Conservation (phyloP, 495 filamentous ascomycete species). For the Penicilliopsis zonata region DNA sequence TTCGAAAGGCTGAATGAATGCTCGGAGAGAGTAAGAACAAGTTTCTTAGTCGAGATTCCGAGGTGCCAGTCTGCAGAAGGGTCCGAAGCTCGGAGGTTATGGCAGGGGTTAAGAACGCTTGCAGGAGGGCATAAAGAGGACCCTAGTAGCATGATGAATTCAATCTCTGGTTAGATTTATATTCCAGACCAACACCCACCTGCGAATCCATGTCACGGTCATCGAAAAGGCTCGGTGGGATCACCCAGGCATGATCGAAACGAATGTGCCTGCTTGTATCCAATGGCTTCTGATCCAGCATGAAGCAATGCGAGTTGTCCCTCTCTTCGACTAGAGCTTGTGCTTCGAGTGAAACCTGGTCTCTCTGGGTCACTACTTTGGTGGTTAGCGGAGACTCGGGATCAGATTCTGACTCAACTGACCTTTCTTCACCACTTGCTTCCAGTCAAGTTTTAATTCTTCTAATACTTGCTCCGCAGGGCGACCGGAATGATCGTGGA, state of each 20-base stretch:
- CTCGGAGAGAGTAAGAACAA: slow-evolving; percentile 5
- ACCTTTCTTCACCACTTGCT: slow-evolving; percentile 1
- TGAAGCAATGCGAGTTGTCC: not conserved
- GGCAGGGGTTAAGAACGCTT: slow-evolving; percentile 3
- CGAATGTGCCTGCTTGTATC: not conserved
- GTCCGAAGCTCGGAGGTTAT: not conserved
- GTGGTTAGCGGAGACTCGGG: too few species aligned
- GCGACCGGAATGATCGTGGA: not conserved
- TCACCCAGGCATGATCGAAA: slow-evolving; percentile 6
- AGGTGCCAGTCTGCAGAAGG: not conserved
- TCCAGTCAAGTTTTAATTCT: slow-evolving; percentile 6
- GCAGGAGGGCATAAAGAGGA: not conserved
- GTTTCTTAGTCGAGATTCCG: slow-evolving; percentile 4
- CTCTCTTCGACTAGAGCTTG: not conserved
- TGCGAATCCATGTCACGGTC: slow-evolving; percentile 1
- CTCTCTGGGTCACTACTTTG: not conserved
- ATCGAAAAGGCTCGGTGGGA: slow-evolving; percentile 5
- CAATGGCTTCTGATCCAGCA: not conserved
- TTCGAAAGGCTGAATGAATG: slow-evolving; percentile 6
- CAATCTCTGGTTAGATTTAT: not conserved
- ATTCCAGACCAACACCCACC: too few species aligned
- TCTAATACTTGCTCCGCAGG: slow-evolving; percentile 2
- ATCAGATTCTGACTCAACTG: not conserved
- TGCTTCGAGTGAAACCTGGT: not conserved
- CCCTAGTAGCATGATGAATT: slow-evolving; percentile 1